Conservation (phyloP, 2,329 filamentous ascomycete species). For the Colletotrichum chrysophilum region DNA sequence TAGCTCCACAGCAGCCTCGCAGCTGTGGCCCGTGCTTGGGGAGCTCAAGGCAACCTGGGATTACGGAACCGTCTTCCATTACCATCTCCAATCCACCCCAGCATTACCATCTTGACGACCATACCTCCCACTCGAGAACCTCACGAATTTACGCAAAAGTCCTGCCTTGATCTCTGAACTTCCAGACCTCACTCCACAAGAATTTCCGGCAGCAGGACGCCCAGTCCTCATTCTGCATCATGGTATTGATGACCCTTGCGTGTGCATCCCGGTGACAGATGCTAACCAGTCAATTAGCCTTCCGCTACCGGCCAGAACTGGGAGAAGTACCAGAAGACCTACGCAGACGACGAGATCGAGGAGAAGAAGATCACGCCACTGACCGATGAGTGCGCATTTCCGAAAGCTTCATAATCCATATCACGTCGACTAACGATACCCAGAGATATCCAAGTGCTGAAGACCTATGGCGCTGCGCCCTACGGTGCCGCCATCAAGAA, state of each 20-base stretch:
- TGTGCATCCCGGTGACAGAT: slow-evolving; percentile 21
- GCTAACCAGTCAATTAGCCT: slow-evolving; percentile 67
- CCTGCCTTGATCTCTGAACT: not conserved
- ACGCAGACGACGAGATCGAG: slow-evolving; percentile 93
- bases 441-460: slow-evolving; percentile 98
- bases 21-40: slow-evolving; percentile 21
- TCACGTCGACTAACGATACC: slow-evolving; percentile 24
- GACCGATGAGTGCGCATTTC: slow-evolving; percentile 82
- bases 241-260: slow-evolving; percentile 38
- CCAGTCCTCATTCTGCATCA: slow-evolving; percentile 39
- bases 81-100: slow-evolving; percentile 7
- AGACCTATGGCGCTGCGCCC: slow-evolving; percentile 96
- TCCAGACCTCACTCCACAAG: not conserved
- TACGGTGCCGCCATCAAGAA: slow-evolving; percentile 95
- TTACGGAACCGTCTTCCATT: slow-evolving; percentile 28
- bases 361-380: slow-evolving; percentile 99
- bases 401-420: slow-evolving; percentile 27
- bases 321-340: slow-evolving; percentile 99
- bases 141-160: not conserved
- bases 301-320: slow-evolving; percentile 92
- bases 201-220: slow-evolving; percentile 21
- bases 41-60: slow-evolving; percentile 29
- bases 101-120: slow-evolving; percentile 4
- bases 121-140: not conserved
- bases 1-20: slow-evolving; percentile 26